phyloP scores from a whole-genome alignment of 495 filamentous ascomycete genomes.

The Lasiosphaeriaceae sp. region DNA sequence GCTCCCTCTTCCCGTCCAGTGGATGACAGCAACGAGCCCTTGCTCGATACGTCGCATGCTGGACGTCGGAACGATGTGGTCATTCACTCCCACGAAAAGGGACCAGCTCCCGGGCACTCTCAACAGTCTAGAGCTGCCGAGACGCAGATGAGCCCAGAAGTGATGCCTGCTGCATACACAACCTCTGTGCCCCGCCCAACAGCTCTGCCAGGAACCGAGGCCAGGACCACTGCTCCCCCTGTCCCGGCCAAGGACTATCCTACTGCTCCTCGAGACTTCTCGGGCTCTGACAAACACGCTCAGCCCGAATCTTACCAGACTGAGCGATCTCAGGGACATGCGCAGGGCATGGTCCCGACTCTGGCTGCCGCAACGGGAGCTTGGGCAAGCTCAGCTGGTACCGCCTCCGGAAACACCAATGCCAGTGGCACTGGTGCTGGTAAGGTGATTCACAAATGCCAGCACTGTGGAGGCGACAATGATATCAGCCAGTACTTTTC shows the following conservation, averaged over 20 bases:
- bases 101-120: too few relatives aligned
- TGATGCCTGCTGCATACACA: slow-evolving; percentile 17
- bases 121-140: background rate
- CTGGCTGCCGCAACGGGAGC: background rate
- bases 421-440: background rate
- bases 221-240: background rate
- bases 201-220: background rate
- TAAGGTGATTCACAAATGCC: background rate
- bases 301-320: background rate
- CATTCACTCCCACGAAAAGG: background rate
- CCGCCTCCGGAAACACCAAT: background rate
- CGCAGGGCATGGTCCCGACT: background rate
- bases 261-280: background rate
- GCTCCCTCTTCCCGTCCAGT: background rate
- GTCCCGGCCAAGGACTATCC: background rate
- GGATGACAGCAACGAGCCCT: background rate
- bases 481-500: slow-evolving; percentile 5
- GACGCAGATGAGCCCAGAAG: slow-evolving; percentile 21
- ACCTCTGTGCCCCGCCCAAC: background rate
- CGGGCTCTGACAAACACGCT: background rate
- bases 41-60: background rate
- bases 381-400: background rate
- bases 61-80: background rate
- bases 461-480: background rate
- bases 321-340: background rate